These are phyloP conservation scores for Sporothrix pallida DNA, from an alignment of 2,329 filamentous ascomycete species.

Conservation along the genomic window DNA sequence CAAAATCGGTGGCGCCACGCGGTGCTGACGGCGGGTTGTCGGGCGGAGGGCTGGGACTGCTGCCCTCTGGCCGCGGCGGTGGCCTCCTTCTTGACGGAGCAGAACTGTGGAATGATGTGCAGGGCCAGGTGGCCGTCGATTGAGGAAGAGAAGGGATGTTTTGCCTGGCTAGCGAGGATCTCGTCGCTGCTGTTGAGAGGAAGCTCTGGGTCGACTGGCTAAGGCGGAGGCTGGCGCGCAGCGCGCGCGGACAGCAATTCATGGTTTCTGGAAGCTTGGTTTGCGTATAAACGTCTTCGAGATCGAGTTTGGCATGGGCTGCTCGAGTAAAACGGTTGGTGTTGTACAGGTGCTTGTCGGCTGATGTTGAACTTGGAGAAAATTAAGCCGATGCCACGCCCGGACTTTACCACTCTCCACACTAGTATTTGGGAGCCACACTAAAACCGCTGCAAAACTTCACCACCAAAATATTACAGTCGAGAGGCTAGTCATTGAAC, in stretches of 20 bases:
- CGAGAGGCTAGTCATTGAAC: background rate
- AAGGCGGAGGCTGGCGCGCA: background rate
- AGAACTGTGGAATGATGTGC: slow-evolving; percentile 25
- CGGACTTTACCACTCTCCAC: slow-evolving; percentile 18
- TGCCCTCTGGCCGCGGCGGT: background rate
- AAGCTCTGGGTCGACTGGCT: background rate
- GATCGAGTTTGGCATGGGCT: background rate
- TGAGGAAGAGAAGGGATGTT: background rate
- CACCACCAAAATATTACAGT: background rate
- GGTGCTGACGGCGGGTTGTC: slow-evolving; percentile 43
- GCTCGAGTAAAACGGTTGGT: no score
- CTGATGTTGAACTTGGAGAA: slow-evolving; percentile 16
- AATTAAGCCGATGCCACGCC: background rate
- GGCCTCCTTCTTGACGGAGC: background rate
- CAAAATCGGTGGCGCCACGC: slow-evolving; percentile 65
- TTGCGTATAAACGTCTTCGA: background rate
- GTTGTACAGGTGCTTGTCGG: slow-evolving; percentile 7
- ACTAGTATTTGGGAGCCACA: background rate
- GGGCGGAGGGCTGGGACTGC: slow-evolving; percentile 39
- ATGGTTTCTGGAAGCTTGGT: background rate
- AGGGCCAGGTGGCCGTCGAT: background rate
- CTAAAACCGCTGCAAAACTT: background rate
- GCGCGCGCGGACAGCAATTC: slow-evolving; percentile 13
- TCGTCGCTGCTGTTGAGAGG: background rate
- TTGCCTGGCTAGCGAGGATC: background rate